Base-by-base conservation (phyloP, 2,329 filamentous ascomycete genomes). In the Aschersonia sp. region DNA sequence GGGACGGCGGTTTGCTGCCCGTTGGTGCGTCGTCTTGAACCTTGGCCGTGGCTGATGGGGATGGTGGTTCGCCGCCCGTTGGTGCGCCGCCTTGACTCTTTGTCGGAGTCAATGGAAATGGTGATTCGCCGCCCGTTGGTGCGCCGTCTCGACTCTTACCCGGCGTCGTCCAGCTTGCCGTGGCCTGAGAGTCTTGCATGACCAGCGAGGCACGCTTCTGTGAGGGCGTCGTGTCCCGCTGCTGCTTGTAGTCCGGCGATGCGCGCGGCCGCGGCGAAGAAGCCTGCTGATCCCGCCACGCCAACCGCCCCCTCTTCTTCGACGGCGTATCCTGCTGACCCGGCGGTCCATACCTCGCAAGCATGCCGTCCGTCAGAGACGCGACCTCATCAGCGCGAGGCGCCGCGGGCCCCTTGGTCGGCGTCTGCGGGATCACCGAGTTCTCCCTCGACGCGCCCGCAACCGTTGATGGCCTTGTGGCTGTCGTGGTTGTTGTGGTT, bases 161-260 rank as follows among this genome's bases (percentile, higher is more conserved):
- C 1, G 52, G 47, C 1, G 63, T 57, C 5, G 48, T 53, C 58
- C 57, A 61, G 31, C 58, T 64, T n/a, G 58, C 59, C 5, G 63
- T 62, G 5, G 63, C 63, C 14, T 62, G 66, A 52, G 70, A 71
- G 48, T 74, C 70, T 45, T 71, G 60, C 22, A 74, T 66, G 2
- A 67, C 63, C n/a, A 67, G 51, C 6, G 22, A 22, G 22, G 22
- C 22, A 22, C 22, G 22, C 22, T 22, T 22, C 22, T 22, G 22
- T 22, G 22, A 22, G 2, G 22, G 22, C 22, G 22, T 22, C 22
- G 22, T 22, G 22, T 22, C 22, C 22, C 22, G 22, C 22, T 22
- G 22, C 22, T 22, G 22, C 22, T 22, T 22, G 22, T 22, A 3
- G 22, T 22, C 22, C 22, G 22, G 22, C 22, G 22, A 22, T 22